Conservation (phyloP, 2,329 filamentous ascomycete genomes). For the Colletotrichum falcatum region DNA sequence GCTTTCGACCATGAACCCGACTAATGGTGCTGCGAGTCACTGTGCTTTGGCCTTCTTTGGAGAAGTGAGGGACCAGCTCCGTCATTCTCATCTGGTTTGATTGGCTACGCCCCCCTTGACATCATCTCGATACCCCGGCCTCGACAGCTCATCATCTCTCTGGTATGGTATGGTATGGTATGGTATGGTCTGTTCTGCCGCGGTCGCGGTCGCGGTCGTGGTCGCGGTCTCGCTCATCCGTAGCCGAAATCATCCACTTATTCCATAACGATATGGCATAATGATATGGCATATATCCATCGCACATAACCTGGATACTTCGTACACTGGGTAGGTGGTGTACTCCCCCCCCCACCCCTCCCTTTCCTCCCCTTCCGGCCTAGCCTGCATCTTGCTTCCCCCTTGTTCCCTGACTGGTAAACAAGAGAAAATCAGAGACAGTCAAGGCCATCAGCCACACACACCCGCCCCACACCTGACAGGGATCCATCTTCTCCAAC, state of each 20-base stretch:
- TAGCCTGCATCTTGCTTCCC: neutral
- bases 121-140: neutral
- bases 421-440: neutral
- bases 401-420: neutral
- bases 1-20: neutral
- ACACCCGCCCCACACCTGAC: neutral
- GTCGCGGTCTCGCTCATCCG: neutral
- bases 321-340: neutral
- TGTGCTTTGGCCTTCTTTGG: constrained; percentile 24
- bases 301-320: neutral
- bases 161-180: too few species aligned
- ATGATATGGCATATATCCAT: neutral
- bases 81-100: neutral
- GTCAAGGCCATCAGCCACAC: neutral
- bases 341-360: neutral
- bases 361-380: neutral
- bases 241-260: neutral
- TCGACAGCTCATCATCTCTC: constrained; percentile 8
- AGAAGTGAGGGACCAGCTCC: neutral
- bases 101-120: neutral
- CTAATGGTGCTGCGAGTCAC: constrained; percentile 3
- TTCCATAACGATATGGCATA: neutral
- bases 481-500: neutral
- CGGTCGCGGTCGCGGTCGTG: too few species aligned
- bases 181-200: too few species aligned